Percentiles rank a stretch among this genome's conserved stretches.
Conservation (phyloP, 2,329 filamentous ascomycete genomes). For the Sarocladium oryzae region DNA sequence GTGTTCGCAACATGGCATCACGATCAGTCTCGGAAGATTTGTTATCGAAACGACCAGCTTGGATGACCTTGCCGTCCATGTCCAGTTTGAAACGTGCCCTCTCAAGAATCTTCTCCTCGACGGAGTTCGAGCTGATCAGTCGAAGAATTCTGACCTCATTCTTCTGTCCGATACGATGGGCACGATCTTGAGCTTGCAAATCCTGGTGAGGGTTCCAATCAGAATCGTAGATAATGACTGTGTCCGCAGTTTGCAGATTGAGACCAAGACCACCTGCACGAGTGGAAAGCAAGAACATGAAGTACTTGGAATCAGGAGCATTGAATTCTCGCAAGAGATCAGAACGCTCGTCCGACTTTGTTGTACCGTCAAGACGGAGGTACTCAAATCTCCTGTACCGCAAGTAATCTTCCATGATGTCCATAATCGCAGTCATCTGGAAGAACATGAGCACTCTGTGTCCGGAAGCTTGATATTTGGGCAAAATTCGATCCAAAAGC, state of each 20-base stretch:
- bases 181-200: slow-evolving; percentile 98
- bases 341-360: slow-evolving; percentile 94
- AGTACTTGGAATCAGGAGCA: slow-evolving; percentile 81
- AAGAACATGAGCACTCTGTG: slow-evolving; percentile 99
- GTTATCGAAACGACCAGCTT: slow-evolving; percentile 98
- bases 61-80: slow-evolving; percentile 99
- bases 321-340: slow-evolving; percentile 88
- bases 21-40: slow-evolving; percentile 98
- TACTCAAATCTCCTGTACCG: slow-evolving; percentile 78
- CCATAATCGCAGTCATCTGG: slow-evolving; percentile 99
- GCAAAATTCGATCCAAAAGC: slow-evolving; percentile 81
- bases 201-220: slow-evolving; percentile 99
- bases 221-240: slow-evolving; percentile 98
- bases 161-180: slow-evolving; percentile 99
- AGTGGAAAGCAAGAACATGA: slow-evolving; percentile 97
- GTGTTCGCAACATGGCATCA: slow-evolving; percentile 90
- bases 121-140: slow-evolving; percentile 92
- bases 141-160: slow-evolving; percentile 96
- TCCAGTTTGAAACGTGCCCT: slow-evolving; percentile 96
- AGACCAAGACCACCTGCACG: slow-evolving; percentile 96
- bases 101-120: slow-evolving; percentile 97
- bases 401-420: slow-evolving; percentile 99
- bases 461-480: slow-evolving; percentile 84
- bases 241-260: slow-evolving; percentile 95
- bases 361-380: slow-evolving; percentile 89